Percentiles rank a stretch among this genome's conserved stretches.
Evolutionary conservation across 2,329 filamentous ascomycete genomes (phyloP).

Genomic region (Trichoderma pleuroti): DNA sequence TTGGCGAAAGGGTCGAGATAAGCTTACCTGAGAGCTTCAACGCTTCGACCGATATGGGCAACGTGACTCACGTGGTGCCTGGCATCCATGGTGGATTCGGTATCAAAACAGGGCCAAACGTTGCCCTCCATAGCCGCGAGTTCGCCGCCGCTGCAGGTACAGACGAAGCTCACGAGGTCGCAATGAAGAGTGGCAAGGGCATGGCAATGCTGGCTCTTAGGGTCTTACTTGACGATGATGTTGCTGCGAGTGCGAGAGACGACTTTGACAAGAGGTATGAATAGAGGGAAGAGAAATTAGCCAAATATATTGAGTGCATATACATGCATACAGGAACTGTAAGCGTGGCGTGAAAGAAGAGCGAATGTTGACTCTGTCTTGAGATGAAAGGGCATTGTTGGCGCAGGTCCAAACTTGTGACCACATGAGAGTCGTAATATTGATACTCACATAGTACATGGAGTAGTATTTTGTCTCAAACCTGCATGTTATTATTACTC

Average conservation of each 20-base stretch:
- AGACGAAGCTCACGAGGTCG: slow-evolving; percentile 38
- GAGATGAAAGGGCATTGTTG: too few relatives aligned
- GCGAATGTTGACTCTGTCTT: not conserved
- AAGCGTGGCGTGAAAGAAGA: not conserved
- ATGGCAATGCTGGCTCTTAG: slow-evolving; percentile 39
- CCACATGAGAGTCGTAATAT: not conserved
- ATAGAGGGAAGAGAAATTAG: not conserved
- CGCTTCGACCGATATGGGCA: slow-evolving; percentile 50
- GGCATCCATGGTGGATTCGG: slow-evolving; percentile 47
- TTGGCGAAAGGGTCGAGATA: slow-evolving; percentile 36
- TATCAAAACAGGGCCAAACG: slow-evolving; percentile 37
- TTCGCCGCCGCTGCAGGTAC: slow-evolving; percentile 45
- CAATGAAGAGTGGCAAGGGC: slow-evolving; percentile 43
- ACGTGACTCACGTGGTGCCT: slow-evolving; percentile 46
- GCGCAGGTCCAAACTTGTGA: not conserved
- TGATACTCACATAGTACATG: not conserved
- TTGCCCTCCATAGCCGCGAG: slow-evolving; percentile 37
- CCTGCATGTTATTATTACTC: not conserved
- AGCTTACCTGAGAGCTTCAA: slow-evolving; percentile 36
- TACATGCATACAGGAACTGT: not conserved
- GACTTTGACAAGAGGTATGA: slow-evolving; percentile 23
- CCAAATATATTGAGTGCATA: too few relatives aligned
- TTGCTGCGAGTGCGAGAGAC: slow-evolving; percentile 20
- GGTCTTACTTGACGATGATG: slow-evolving; percentile 28
- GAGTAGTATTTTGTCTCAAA: not conserved